Base-by-base conservation (phyloP, 2,329 filamentous ascomycete species). In the Alternaria solani region DNA sequence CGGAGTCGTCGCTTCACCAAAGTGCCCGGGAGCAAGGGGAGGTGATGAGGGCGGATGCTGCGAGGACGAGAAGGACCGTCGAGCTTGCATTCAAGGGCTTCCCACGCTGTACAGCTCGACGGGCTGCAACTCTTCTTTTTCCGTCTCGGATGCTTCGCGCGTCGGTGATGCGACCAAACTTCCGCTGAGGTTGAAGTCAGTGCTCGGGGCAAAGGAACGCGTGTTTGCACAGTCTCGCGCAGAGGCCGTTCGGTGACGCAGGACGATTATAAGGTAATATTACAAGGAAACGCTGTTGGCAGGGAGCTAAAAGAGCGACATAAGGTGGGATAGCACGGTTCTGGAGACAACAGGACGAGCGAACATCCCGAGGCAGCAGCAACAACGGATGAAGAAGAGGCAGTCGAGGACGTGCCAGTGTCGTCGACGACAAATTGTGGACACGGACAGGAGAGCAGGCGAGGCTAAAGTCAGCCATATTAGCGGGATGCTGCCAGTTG, bases 71-170 rank as follows among this genome's bases (percentile, higher is more conserved):
- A 71, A 71, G 42, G 62, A 62, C 46, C 74, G 76, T 77, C 73
- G 75, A 76, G 75, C 72, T 77, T 72, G 78, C 77, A 79, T 79
- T 74, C 76, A 79, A 75, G 68, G 66, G 67, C 69, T 67, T 66
- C 65, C 62, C 62, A 43, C 63, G 54, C 51, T 46, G 47, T 26
- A 54, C 55, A 44, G 52, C 57, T 62, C 55, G 51, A 46, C 57
- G 62, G 62, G 56, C 55, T 58, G 62, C 64, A 64, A 73, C 72
- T 44, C 41, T 53, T 28, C 3, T 48, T 51, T 42, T 72, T 67
- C 62, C 55, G 58, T 68, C 66, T 59, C 58, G 61, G 57, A 56
- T 57, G 34, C 57, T 49, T 55, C 51, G 69, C 70, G 68, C 67
- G 69, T 63, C 68, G 57, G 65, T 44, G 54, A 42, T 59, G 47